Conservation (phyloP, 495 filamentous ascomycete species). For the Aspergillus panamensis region DNA sequence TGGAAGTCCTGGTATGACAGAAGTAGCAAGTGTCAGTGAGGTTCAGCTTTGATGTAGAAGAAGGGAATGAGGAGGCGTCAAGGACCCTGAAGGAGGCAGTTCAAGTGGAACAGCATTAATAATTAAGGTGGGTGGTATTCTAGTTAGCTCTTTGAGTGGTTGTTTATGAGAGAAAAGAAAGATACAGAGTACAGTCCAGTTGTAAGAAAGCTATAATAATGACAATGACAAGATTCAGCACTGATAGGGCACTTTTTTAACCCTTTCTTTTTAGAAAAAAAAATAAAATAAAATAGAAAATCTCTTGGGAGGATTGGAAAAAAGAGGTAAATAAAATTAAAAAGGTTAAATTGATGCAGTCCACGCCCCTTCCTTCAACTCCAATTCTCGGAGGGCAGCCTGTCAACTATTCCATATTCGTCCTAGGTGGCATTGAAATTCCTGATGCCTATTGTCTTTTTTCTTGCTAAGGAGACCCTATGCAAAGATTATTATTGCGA, state of each 20-base stretch:
- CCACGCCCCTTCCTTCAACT: background rate
- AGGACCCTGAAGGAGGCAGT: background rate
- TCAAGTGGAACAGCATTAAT: background rate
- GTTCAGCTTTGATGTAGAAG: background rate
- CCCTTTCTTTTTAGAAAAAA: background rate
- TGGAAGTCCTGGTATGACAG: background rate
- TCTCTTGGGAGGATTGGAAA: background rate
- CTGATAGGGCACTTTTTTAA: background rate
- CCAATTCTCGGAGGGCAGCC: background rate
- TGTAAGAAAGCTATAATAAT: background rate
- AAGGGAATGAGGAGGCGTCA: background rate
- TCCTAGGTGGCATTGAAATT: background rate
- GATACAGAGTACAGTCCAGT: background rate
- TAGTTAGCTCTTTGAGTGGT: background rate
- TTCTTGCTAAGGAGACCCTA: background rate
- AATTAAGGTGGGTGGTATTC: background rate
- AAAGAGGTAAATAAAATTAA: background rate
- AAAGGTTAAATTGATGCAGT: background rate
- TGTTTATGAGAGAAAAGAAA: background rate
- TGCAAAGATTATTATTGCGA: background rate
- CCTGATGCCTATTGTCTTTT: background rate
- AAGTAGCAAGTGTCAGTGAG: background rate
- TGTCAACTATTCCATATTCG: background rate
- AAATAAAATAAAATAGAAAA: background rate
- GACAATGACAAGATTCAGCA: background rate